Evolutionary conservation across 169 alveolate genomes (phyloP).

Genomic region (Eimeria nieschulzi): DNA sequence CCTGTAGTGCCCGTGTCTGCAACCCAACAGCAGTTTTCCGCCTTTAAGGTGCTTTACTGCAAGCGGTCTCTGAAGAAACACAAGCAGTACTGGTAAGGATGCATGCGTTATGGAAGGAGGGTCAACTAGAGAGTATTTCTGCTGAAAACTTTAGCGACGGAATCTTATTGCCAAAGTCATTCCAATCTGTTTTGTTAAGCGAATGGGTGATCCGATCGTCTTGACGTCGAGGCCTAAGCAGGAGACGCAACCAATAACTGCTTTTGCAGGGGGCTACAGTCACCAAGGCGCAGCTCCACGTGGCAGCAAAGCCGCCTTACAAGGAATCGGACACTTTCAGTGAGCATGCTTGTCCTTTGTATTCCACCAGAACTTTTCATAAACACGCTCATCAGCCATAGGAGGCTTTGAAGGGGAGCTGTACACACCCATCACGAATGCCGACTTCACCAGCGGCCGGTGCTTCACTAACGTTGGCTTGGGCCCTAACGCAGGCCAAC

Average conservation of each 20-base stretch:
- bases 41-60: constrained; percentile 41
- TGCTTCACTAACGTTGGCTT: neutral
- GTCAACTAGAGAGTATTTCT: neutral
- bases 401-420: constrained; percentile 52
- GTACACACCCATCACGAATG: neutral
- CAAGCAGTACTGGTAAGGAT: constrained; percentile 37
- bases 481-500: neutral
- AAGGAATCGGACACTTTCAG: neutral
- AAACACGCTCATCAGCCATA: neutral
- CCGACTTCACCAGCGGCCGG: constrained; percentile 37
- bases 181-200: neutral
- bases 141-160: constrained; percentile 38
- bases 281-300: neutral
- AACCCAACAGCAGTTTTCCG: neutral
- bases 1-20: neutral
- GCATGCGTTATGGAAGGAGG: neutral
- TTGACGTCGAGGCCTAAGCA: too few species aligned
- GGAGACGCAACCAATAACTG: too few species aligned
- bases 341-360: neutral
- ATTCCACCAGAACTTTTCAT: neutral
- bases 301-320: neutral
- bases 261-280: constrained; percentile 30
- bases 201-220: constrained; percentile 14
- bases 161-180: constrained; percentile 1
- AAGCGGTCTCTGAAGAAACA: constrained; percentile 62